Evolutionary conservation across 306 rosid species (phyloP), one percentile per base, ranked within the genome.

Genomic region (Myrica gale): DNA sequence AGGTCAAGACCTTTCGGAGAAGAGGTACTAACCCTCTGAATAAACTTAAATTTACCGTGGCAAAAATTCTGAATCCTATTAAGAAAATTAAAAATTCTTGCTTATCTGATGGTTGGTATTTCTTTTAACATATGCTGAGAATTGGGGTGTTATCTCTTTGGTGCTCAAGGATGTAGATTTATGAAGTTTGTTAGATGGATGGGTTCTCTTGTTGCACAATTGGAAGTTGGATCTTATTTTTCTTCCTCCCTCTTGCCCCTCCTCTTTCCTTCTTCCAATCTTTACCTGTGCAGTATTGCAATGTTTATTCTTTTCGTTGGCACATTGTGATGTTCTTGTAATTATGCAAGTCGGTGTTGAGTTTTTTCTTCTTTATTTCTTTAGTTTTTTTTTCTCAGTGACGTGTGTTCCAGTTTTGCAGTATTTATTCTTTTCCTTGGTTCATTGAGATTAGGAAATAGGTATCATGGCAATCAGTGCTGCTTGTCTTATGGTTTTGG

Each of bases 1-100:
- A 87, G 98, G 86, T 79, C 98, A 76, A 90, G 96, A 82, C 94
- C 97, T 70, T 92, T 96, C 55, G 96, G 97, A 85, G 98, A 96
- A 74, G 99, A 96, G 79, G 99, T 96, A 90, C 76, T 62, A 74
- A 69, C 32, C 57, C 43, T 71, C 67, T n/a, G n/a, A n/a, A n/a
- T n/a, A n/a, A 67, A 80, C 70, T 69, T 45, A 76, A 78, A 54
- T 80, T 79, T 71, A 39, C 50, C 44, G 20, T n/a, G 57, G 69
- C 20, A 72, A 77, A 66, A 73, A 2, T 32, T 79, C 62, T 44
- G 71, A 71, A 80, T 76, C 50, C 67, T 61, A 16, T 65, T 74
- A 41, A 71, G 74, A 71, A 63, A 53, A 61, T 69, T 13, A 9
- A 47, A 65, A 71, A 61, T 68, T 52, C 55, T 68, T 44, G 23